These are phyloP conservation scores for Fusarium sp. DNA, from an alignment of 2,329 filamentous ascomycete species.

Conservation along the genomic window DNA sequence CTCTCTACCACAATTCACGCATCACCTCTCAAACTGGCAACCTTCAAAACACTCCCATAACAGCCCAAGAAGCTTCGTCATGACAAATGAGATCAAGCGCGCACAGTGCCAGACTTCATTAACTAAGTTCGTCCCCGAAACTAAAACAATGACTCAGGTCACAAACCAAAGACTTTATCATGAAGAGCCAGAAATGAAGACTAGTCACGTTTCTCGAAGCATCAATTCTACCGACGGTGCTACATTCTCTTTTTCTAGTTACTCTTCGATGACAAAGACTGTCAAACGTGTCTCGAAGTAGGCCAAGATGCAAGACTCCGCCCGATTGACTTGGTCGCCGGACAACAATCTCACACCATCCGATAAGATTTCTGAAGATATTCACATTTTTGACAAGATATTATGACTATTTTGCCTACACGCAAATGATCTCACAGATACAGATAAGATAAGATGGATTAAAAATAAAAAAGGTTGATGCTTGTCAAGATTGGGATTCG, in stretches of 20 bases:
- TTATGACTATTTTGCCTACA: accelerated
- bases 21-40: too few relatives aligned
- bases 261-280: neutral
- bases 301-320: accelerated
- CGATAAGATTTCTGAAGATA: neutral
- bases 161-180: neutral
- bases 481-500: neutral
- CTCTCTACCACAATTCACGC: too few relatives aligned
- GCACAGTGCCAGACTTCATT: neutral
- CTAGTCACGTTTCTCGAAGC: neutral
- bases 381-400: neutral
- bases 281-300: neutral
- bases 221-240: neutral
- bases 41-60: too few relatives aligned
- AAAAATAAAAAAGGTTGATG: neutral
- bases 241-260: neutral
- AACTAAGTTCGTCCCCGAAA: neutral
- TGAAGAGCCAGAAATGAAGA: neutral
- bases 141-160: neutral
- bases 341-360: neutral
- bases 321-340: neutral
- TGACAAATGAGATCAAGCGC: neutral
- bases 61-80: too few relatives aligned
- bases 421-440: neutral
- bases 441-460: too few relatives aligned